phyloP scores from a whole-genome alignment of 352 stramenopile genomes.

The Globisporangium splendens region DNA sequence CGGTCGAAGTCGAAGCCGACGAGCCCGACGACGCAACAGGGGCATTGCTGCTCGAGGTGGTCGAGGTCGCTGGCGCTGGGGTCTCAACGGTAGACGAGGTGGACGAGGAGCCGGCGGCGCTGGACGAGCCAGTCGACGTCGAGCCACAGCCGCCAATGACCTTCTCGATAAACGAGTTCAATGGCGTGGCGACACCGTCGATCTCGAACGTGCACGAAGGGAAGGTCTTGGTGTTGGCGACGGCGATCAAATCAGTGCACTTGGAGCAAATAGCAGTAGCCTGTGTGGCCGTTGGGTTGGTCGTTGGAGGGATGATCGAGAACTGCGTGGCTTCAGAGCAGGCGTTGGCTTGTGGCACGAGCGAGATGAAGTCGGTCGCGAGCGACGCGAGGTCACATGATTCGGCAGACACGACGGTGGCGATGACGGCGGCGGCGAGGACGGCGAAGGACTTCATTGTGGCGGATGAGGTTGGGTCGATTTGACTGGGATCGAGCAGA shows the following conservation, averaged over 20 bases:
- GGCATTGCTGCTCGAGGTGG: too few relatives aligned
- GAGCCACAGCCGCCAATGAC: slow-evolving; percentile 3
- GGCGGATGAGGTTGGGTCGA: too few relatives aligned
- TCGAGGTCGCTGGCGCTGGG: background rate
- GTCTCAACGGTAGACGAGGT: background rate
- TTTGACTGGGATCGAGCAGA: too few relatives aligned
- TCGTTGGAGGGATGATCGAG: slow-evolving; percentile 8
- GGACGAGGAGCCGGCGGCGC: background rate
- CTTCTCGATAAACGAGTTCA: slow-evolving; percentile 8
- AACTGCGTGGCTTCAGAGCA: slow-evolving; percentile 9
- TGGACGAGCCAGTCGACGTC: slow-evolving; percentile 3
- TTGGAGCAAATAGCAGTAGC: slow-evolving; percentile 4
- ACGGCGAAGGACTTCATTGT: slow-evolving; percentile 11
- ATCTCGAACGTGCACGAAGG: slow-evolving; percentile 10
- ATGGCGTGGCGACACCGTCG: slow-evolving; percentile 7
- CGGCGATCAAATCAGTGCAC: slow-evolving; percentile 10
- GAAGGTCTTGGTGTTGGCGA: slow-evolving; percentile 12
- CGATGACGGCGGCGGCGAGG: too few relatives aligned
- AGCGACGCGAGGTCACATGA: too few relatives aligned
- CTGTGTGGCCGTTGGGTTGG: slow-evolving; percentile 9
- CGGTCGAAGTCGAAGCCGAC: too few relatives aligned
- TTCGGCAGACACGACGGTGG: too few relatives aligned
- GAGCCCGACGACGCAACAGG: too few relatives aligned
- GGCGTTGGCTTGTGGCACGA: too few relatives aligned
- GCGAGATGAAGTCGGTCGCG: too few relatives aligned